Percentiles rank a stretch among this genome's conserved stretches.
Conservation (phyloP, 495 filamentous ascomycete genomes). For the Hyaloscypha variabilis region DNA sequence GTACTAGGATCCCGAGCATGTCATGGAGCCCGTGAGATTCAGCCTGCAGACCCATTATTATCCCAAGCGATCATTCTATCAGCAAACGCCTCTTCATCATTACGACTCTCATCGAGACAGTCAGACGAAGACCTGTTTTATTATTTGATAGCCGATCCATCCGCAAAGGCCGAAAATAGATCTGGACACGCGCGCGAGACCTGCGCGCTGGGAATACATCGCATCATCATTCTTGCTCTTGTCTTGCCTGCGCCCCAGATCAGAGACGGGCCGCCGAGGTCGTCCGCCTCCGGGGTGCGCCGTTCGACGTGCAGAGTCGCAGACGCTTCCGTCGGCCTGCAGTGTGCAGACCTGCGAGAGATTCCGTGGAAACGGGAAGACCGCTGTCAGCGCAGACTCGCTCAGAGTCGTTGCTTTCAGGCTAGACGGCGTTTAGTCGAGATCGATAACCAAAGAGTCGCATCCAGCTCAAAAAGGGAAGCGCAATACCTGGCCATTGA, state of each 20-base stretch:
- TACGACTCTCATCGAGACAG: neutral
- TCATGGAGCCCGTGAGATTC: no score
- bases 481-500: conserved; percentile 6
- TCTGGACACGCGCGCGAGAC: conserved; percentile 4
- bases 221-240: neutral
- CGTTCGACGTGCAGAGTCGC: no score
- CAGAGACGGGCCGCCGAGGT: neutral
- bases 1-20: conserved; percentile 20
- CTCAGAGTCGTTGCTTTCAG: neutral
- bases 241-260: neutral
- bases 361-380: neutral
- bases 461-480: conserved; percentile 4
- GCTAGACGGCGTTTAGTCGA: neutral
- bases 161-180: conserved; percentile 7
- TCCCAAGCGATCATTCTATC: conserved; percentile 9
- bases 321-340: neutral
- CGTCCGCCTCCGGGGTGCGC: neutral
- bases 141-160: neutral
- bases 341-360: neutral
- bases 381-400: neutral
- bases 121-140: conserved; percentile 8
- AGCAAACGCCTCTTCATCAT: conserved; percentile 22
- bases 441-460: conserved; percentile 1
- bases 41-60: no score
- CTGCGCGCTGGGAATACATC: neutral